phyloP scores from a whole-genome alignment of 805 yeast species.

The Hermanozyma aechmeae region DNA sequence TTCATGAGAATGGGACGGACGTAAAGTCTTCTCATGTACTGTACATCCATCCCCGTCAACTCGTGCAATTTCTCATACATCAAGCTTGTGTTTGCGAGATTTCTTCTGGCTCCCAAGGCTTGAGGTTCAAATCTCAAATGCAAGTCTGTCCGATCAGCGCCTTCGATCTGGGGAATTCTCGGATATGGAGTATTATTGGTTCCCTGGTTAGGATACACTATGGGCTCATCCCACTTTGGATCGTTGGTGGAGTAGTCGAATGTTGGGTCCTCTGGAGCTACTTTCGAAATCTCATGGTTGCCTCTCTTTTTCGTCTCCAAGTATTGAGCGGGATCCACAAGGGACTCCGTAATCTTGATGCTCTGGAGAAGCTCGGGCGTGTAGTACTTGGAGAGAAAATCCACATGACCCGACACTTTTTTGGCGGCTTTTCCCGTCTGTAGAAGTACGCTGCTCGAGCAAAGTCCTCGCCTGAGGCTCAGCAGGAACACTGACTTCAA shows the following conservation, averaged over 20 bases:
- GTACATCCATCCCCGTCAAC: constrained; percentile 57
- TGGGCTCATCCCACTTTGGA: constrained; percentile 64
- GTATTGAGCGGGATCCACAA: constrained; percentile 59
- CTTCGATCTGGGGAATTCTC: constrained; percentile 43
- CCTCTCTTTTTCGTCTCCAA: constrained; percentile 7
- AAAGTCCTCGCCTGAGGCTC: too few relatives aligned
- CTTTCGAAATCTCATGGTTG: background rate
- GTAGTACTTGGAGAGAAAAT: constrained; percentile 63
- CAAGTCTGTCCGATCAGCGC: constrained; percentile 40
- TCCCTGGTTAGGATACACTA: constrained; percentile 41
- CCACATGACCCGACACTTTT: too few relatives aligned
- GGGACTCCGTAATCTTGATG: constrained; percentile 71
- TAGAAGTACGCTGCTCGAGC: too few relatives aligned
- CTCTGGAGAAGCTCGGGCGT: constrained; percentile 75
- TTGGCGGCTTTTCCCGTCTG: constrained; percentile 13
- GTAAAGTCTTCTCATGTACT: constrained; percentile 50
- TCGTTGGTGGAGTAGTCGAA: constrained; percentile 67
- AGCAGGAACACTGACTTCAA: too few relatives aligned
- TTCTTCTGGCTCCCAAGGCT: constrained; percentile 3
- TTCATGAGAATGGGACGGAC: constrained; percentile 65
- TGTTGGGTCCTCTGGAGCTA: background rate
- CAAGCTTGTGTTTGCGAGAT: too few relatives aligned
- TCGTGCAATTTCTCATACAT: background rate
- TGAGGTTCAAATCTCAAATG: constrained; percentile 21
- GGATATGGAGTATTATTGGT: constrained; percentile 47